These are phyloP conservation scores for Linnemannia exigua DNA, from an alignment of 192 early-diverging fungal genomes.

Conservation along the genomic window DNA sequence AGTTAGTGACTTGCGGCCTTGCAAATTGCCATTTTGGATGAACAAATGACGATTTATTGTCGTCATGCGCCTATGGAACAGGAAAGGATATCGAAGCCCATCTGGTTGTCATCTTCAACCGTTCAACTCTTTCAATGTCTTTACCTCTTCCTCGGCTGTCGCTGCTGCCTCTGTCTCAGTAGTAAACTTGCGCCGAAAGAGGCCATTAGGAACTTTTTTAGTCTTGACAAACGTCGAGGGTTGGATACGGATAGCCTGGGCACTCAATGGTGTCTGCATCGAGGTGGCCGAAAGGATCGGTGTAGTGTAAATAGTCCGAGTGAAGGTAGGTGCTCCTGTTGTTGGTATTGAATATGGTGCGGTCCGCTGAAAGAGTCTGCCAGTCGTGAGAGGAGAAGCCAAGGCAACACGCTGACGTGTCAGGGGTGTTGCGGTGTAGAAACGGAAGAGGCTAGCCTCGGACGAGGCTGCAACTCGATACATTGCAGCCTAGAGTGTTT, in stretches of 20 bases:
- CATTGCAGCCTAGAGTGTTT: constrained; percentile 19
- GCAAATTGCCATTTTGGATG: constrained; percentile 1
- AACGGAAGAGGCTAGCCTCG: constrained; percentile 20
- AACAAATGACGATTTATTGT: background rate
- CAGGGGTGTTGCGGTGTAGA: constrained; percentile 3
- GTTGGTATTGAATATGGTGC: background rate
- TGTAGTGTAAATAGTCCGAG: constrained; percentile 8
- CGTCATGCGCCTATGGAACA: background rate
- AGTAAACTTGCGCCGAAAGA: constrained; percentile 8
- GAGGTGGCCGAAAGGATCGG: background rate
- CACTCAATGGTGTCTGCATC: background rate
- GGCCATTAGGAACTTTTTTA: constrained; percentile 2
- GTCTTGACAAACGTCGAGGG: constrained; percentile 11
- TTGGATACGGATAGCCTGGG: background rate
- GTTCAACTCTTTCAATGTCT: background rate
- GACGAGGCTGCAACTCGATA: constrained; percentile 55
- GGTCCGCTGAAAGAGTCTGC: background rate
- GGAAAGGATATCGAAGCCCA: background rate
- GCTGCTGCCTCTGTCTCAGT: constrained; percentile 10
- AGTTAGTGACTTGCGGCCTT: background rate
- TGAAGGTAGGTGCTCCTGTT: background rate
- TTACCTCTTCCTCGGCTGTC: constrained; percentile 34
- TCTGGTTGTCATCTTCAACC: background rate
- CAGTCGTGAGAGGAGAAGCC: background rate
- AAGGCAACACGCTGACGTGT: constrained; percentile 3